These are phyloP conservation scores for Botrytis sinoallii DNA, from an alignment of 2,329 filamentous ascomycete genomes.

Conservation along the genomic window DNA sequence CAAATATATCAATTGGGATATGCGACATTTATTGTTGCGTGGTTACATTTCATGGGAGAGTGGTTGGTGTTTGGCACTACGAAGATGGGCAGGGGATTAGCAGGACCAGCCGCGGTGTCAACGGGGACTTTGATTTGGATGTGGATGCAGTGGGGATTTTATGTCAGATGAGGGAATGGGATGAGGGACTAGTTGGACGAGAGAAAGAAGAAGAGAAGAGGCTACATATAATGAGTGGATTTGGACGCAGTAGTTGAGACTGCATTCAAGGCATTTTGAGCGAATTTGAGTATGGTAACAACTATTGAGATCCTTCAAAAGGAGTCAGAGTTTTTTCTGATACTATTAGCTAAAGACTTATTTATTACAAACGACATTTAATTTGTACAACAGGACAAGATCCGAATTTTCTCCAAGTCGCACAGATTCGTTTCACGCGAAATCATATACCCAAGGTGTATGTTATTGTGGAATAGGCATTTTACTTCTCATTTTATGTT, in stretches of 20 bases:
- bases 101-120: conserved; percentile 54
- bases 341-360: neutral
- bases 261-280: neutral
- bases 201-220: neutral
- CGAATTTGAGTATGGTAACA: neutral
- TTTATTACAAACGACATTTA: too few species aligned
- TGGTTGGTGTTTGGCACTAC: conserved; percentile 76
- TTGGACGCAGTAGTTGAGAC: neutral
- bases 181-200: neutral
- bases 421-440: too few species aligned
- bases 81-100: conserved; percentile 56
- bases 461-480: neutral
- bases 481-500: neutral
- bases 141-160: conserved; percentile 64
- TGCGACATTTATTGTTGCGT: conserved; percentile 61
- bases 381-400: too few species aligned
- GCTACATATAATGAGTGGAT: neutral
- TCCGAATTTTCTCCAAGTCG: too few species aligned
- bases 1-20: conserved; percentile 61
- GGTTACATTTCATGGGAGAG: conserved; percentile 63
- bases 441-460: neutral
- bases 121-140: conserved; percentile 56
- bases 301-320: neutral
- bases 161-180: conserved; percentile 47
- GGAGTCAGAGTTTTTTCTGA: neutral